Evolutionary conservation across 1,139 yeast genomes (phyloP).

Genomic region (Yamadazyma atlantica): DNA sequence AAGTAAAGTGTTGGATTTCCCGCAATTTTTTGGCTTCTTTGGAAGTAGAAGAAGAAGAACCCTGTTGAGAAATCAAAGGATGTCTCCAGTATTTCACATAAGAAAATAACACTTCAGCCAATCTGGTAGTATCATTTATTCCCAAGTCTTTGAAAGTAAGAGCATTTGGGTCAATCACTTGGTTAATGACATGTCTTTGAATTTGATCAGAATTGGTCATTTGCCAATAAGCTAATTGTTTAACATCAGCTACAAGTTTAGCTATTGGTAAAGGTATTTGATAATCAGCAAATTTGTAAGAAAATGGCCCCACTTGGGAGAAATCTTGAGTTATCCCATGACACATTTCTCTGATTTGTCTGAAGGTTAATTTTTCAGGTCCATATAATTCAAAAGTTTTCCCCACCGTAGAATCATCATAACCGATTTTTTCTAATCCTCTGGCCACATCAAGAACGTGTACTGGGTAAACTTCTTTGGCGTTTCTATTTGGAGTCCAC

Average conservation of each 20-base stretch:
- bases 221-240: conserved; percentile 65
- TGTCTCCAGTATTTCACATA: conserved; percentile 60
- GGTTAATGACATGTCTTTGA: conserved; percentile 73
- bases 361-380: conserved; percentile 61
- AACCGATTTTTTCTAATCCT: conserved; percentile 77
- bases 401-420: conserved; percentile 78
- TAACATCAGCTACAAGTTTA: conserved; percentile 45
- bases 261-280: conserved; percentile 40
- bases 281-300: conserved; percentile 33
- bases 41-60: conserved; percentile 43
- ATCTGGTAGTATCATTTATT: conserved; percentile 58
- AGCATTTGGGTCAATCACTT: conserved; percentile 60
- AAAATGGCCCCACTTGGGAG: conserved; percentile 54
- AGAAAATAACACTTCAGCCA: conserved; percentile 68
- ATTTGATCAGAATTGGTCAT: conserved; percentile 72
- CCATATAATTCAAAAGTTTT: conserved; percentile 77
- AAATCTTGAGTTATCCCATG: conserved; percentile 62
- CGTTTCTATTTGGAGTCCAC: conserved; percentile 65
- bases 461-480: conserved; percentile 69
- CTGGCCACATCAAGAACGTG: conserved; percentile 77
- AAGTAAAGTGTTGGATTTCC: conserved; percentile 44
- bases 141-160: conserved; percentile 73
- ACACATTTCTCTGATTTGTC: conserved; percentile 70
- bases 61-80: conserved; percentile 50
- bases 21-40: conserved; percentile 46